phyloP scores from a whole-genome alignment of 768 basidiomycete species.

The Podaxis sp. region DNA sequence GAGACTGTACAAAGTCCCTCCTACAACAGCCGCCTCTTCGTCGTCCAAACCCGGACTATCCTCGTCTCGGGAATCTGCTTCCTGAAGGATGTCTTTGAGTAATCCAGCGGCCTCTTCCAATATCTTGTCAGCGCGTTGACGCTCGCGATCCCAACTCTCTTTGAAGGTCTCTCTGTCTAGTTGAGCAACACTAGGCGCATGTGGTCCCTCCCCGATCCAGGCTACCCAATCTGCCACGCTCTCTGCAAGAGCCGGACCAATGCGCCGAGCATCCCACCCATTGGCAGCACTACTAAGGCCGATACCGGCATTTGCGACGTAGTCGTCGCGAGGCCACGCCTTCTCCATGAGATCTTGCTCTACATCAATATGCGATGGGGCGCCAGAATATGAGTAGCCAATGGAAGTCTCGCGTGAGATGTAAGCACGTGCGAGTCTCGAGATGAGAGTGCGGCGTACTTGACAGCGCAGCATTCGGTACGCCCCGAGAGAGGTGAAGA shows the following conservation, averaged over 20 bases:
- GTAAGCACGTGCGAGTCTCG: slow-evolving; percentile 66
- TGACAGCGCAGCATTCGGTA: slow-evolving; percentile 62
- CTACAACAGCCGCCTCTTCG: slow-evolving; percentile 66
- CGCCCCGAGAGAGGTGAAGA: slow-evolving; percentile 56
- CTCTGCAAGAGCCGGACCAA: slow-evolving; percentile 53
- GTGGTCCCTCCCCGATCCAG: slow-evolving; percentile 25
- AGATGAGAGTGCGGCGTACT: slow-evolving; percentile 59
- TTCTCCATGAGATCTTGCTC: slow-evolving; percentile 67
- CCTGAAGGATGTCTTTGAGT: slow-evolving; percentile 71
- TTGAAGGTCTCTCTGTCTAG: slow-evolving; percentile 10
- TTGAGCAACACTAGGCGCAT: slow-evolving; percentile 25
- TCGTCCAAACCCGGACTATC: slow-evolving; percentile 51
- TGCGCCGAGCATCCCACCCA: slow-evolving; percentile 64
- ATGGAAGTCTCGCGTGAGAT: slow-evolving; percentile 54
- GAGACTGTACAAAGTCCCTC: slow-evolving; percentile 59
- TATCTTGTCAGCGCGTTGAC: slow-evolving; percentile 42
- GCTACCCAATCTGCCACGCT: slow-evolving; percentile 63
- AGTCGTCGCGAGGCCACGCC: slow-evolving; percentile 72
- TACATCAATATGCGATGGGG: slow-evolving; percentile 57
- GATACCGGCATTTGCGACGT: slow-evolving; percentile 23
- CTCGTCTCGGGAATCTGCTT: slow-evolving; percentile 68
- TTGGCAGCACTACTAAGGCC: slow-evolving; percentile 31
- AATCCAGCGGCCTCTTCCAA: slow-evolving; percentile 70
- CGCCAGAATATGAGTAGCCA: slow-evolving; percentile 59
- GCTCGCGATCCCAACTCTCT: slow-evolving; percentile 31